Percentiles rank a stretch among this genome's conserved stretches.
Conservation (phyloP, 2,329 filamentous ascomycete genomes). For the Xylaria sp. region DNA sequence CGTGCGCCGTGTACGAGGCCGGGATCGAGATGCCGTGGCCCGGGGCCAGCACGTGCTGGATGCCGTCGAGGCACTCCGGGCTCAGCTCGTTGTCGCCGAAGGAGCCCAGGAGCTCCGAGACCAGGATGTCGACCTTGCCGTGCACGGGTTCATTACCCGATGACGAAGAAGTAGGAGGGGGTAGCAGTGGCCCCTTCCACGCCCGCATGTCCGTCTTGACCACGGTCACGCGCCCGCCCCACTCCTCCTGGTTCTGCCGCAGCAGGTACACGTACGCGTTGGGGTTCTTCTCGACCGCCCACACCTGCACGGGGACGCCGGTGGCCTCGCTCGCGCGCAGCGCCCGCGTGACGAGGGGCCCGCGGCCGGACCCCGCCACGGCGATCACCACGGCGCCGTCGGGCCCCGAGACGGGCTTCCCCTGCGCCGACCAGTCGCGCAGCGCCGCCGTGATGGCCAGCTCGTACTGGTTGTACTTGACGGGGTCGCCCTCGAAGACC, state of each 20-base stretch:
- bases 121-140: constrained; percentile 83
- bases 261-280: constrained; percentile 95
- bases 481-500: constrained; percentile 96
- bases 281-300: constrained; percentile 97
- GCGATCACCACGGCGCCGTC: constrained; percentile 79
- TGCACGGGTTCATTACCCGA: constrained; percentile 55
- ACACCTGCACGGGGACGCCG: constrained; percentile 79
- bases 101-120: constrained; percentile 91
- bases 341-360: constrained; percentile 86
- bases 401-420: constrained; percentile 73
- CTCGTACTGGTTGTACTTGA: constrained; percentile 98
- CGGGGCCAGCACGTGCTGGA: constrained; percentile 82
- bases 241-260: constrained; percentile 80
- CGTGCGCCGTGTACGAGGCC: constrained; percentile 86
- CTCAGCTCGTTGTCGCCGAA: constrained; percentile 98
- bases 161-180: constrained; percentile 43
- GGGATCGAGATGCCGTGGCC: constrained; percentile 91
- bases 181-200: constrained; percentile 79
- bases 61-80: constrained; percentile 93
- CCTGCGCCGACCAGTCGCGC: constrained; percentile 72
- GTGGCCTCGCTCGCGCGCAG: constrained; percentile 77
- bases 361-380: constrained; percentile 90
- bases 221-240: constrained; percentile 79
- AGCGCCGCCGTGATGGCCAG: constrained; percentile 79
- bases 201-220: constrained; percentile 97